Percentiles rank a stretch among this genome's conserved stretches.
Conservation (phyloP, 306 rosid species). For the Arachis hypogaea region DNA sequence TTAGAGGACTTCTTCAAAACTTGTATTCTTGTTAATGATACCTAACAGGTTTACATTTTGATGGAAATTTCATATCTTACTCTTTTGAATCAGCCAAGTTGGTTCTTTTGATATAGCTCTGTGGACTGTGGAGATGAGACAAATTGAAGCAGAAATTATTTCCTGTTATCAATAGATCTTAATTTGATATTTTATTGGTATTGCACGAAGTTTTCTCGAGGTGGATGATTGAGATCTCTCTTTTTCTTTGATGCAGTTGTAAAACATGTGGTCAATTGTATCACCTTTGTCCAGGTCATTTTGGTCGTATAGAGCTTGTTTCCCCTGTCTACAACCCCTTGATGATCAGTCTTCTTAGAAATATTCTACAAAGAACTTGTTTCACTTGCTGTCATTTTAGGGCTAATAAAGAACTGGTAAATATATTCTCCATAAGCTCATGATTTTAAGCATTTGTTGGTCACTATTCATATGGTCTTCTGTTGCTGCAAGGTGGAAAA, state of each 20-base stretch:
- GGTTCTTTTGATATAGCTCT: neutral
- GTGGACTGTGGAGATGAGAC: constrained; percentile 22
- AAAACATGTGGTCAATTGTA: constrained; percentile 64
- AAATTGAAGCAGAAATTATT: neutral
- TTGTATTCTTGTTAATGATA: neutral
- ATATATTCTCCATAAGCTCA: neutral
- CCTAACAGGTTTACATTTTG: neutral
- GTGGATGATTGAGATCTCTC: constrained; percentile 28
- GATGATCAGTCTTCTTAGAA: constrained; percentile 63
- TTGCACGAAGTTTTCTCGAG: neutral
- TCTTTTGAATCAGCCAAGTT: too few relatives aligned
- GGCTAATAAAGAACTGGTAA: constrained; percentile 52
- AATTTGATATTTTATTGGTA: constrained; percentile 3
- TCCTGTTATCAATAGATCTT: neutral
- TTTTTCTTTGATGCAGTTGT: constrained; percentile 67
- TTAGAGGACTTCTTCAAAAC: neutral
- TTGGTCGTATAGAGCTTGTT: constrained; percentile 82
- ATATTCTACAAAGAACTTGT: constrained; percentile 61
- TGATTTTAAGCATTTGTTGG: constrained; percentile 24
- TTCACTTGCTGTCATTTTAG: constrained; percentile 63
- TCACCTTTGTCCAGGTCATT: constrained; percentile 75
- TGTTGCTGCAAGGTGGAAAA: constrained; percentile 60
- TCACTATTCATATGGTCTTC: constrained; percentile 15
- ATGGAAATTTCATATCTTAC: neutral
- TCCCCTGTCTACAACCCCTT: constrained; percentile 74